A percentile compares a stretch with the other conserved stretches of the same genome.
phyloP scores from a whole-genome alignment of 306 rosid species.

The Astragalus membranaceus region DNA sequence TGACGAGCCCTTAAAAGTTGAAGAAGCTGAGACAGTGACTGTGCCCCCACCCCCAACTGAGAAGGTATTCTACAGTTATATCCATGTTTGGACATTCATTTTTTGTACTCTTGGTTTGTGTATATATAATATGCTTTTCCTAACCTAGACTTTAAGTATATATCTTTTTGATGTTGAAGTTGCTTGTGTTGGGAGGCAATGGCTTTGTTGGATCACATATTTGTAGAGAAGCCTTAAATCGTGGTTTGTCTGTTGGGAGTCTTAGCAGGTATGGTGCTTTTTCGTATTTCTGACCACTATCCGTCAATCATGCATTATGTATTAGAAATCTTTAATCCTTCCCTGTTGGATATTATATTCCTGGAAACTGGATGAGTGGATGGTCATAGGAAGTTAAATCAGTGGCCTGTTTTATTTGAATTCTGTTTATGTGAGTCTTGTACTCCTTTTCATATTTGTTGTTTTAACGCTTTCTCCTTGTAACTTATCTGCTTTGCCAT shows the following conservation, averaged over 20 bases:
- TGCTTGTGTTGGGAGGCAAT: constrained; percentile 96
- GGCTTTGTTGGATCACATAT: constrained; percentile 96
- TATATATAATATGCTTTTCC: neutral
- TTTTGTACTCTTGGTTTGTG: neutral
- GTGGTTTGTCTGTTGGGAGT: constrained; percentile 76
- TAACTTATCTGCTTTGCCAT: constrained; percentile 2
- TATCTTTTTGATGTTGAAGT: constrained; percentile 35
- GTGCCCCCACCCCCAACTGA: constrained; percentile 78
- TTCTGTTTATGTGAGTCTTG: neutral
- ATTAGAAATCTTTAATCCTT: neutral
- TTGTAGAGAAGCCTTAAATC: constrained; percentile 72
- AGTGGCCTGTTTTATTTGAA: neutral
- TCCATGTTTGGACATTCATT: neutral
- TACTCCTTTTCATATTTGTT: neutral
- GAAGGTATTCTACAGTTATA: constrained; percentile 47
- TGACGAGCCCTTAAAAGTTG: constrained; percentile 75
- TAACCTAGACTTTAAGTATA: neutral
- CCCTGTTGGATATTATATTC: no score
- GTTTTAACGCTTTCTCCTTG: neutral
- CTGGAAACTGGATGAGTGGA: neutral
- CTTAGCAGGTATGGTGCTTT: constrained; percentile 60
- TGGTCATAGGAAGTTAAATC: neutral
- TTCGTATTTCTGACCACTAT: neutral
- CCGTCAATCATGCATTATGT: neutral
- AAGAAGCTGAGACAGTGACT: constrained; percentile 84